Percentiles rank a stretch among this genome's conserved stretches.
These are phyloP conservation scores for Nemania serpens DNA, from an alignment of 2,329 filamentous ascomycete genomes.

Conservation along the genomic window DNA sequence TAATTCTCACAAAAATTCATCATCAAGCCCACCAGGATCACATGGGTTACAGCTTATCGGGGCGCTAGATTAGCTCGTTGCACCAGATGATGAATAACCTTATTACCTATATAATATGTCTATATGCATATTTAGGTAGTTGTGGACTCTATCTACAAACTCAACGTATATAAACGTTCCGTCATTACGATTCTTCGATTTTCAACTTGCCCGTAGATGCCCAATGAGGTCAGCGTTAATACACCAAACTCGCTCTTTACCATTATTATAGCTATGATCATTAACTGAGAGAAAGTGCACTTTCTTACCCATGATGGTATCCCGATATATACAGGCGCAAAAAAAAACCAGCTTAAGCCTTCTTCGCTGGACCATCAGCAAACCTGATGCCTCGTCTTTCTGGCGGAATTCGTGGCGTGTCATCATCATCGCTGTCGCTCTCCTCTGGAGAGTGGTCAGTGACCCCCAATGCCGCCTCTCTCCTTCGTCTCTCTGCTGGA, in stretches of 20 bases:
- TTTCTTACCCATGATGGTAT: not conserved
- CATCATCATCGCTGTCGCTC: conserved; percentile 62
- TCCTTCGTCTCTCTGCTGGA: conserved; percentile 72
- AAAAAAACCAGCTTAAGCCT: conserved; percentile 24
- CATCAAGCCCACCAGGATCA: conserved; percentile 11
- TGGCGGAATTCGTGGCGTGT: conserved; percentile 57
- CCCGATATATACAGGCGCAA: not conserved
- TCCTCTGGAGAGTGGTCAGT: conserved; percentile 48
- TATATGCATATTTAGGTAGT: too few species aligned
- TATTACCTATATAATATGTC: not conserved
- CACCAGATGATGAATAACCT: not conserved
- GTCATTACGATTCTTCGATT: not conserved
- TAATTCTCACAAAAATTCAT: conserved; percentile 29
- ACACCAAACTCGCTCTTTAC: conserved; percentile 1
- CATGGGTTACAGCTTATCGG: not conserved
- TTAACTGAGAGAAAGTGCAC: not conserved
- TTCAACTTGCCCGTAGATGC: too few species aligned
- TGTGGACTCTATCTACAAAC: too few species aligned
- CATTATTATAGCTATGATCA: conserved; percentile 12
- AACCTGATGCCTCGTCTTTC: conserved; percentile 64
- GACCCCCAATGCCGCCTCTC: conserved; percentile 74
- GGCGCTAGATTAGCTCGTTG: too few species aligned
- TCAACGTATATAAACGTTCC: not conserved
- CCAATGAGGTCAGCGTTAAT: not conserved
- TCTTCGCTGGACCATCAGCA: conserved; percentile 52